Evolutionary conservation across 2,329 filamentous ascomycete genomes (phyloP), one percentile per base, ranked within the genome.

Genomic region (Fusarium sp.): DNA sequence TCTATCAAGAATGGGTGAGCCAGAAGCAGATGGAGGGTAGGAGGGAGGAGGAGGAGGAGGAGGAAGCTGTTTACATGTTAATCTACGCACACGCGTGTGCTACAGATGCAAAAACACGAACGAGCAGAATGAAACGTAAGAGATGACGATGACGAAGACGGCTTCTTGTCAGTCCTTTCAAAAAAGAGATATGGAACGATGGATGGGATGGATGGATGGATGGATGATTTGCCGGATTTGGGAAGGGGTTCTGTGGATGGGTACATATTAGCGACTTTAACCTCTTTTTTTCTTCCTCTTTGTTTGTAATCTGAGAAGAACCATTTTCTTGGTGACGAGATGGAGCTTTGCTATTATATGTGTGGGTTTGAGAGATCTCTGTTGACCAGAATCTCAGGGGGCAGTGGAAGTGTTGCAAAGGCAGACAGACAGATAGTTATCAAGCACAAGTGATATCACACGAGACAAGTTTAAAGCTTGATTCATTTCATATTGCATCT

Each of bases 91-190:
- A 72, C 27, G 39, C 48, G 56, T 58, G 57, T 41, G 23, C 25
- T 30, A 50, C 34, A 45, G 35, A 43, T 57, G 64, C 48, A 74
- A 66, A 70, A 52, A 52, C 27, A 52, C 11, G 48, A 52, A 77
- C 37, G 71, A 77, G 59, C 71, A 77, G 70, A 77, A 72, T 76
- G 76, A 66, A 58, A 69, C 70, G 68, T 68, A 68, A 64, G 48
- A 78, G 69, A 77, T 57, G 76, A 76, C 68, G 67, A 77, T 70
- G 75, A 75, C 69, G 64, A 78, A 71, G 69, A 66, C 25, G 45
- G 63, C 48, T 66, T 56, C 65, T 73, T 73, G 52, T 58, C 58
- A 62, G 64, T 66, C 50, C 64, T 70, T 71, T 76, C 66, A 65
- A 45, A 63, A 32, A 52, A 48, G 23, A 41, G 14, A 20, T 52